Evolutionary conservation across 2,329 filamentous ascomycete species (phyloP).

Genomic region (Verticillium nubilum): DNA sequence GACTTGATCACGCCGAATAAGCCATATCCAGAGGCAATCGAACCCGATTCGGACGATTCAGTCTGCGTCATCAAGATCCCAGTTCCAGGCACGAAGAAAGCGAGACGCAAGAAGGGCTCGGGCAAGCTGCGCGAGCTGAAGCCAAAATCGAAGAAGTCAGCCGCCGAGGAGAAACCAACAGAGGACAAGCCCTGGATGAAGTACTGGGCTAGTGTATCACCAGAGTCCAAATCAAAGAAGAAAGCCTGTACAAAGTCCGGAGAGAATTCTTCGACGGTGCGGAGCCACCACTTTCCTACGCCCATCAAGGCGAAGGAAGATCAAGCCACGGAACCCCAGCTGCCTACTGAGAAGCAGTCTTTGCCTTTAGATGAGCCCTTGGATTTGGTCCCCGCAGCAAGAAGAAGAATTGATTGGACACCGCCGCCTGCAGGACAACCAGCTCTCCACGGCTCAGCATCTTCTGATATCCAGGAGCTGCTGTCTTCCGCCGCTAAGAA

Average conservation of each 20-base stretch:
- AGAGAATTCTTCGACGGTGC: slow-evolving; percentile 13
- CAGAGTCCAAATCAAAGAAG: slow-evolving; percentile 8
- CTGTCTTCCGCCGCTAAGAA: slow-evolving; percentile 18
- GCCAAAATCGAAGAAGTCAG: slow-evolving; percentile 5
- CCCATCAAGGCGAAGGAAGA: slow-evolving; percentile 14
- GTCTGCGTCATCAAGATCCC: slow-evolving; percentile 4
- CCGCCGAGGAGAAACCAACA: slow-evolving; percentile 1
- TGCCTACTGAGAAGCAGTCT: slow-evolving; percentile 13
- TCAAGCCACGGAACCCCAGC: slow-evolving; percentile 14
- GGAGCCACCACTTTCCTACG: slow-evolving; percentile 6
- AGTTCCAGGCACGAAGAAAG: neutral
- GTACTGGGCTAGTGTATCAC: slow-evolving; percentile 15
- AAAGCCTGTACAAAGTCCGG: slow-evolving; percentile 6
- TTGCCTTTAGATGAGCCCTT: slow-evolving; percentile 24
- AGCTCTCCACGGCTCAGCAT: slow-evolving; percentile 21
- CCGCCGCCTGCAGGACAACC: slow-evolving; percentile 44
- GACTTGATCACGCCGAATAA: slow-evolving; percentile 10
- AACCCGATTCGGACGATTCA: slow-evolving; percentile 3
- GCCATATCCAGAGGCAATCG: neutral
- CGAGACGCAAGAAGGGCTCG: neutral
- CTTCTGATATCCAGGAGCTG: slow-evolving; percentile 24
- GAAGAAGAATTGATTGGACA: slow-evolving; percentile 61
- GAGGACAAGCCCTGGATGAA: slow-evolving; percentile 28
- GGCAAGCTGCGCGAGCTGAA: slow-evolving; percentile 3
- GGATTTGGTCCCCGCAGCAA: slow-evolving; percentile 42